phyloP scores from a whole-genome alignment of 768 basidiomycete genomes.

The Pleurotus salmoneostramineus region DNA sequence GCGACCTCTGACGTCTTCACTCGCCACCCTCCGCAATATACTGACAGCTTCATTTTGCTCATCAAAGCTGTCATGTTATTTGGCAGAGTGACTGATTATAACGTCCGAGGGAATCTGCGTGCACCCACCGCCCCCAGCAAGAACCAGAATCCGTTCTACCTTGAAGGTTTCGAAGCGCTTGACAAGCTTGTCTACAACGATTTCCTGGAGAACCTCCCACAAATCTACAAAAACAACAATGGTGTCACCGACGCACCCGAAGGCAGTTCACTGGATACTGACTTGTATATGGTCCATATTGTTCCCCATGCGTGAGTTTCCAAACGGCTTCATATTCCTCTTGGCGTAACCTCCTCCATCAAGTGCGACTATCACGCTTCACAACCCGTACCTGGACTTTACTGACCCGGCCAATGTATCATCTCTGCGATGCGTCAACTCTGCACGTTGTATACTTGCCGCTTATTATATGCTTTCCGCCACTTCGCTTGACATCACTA shows the following conservation, averaged over 20 bases:
- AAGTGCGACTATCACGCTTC: slow-evolving; percentile 85
- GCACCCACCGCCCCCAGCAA: slow-evolving; percentile 65
- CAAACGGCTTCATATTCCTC: slow-evolving; percentile 3
- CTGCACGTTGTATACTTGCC: slow-evolving; percentile 68
- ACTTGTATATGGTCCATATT: slow-evolving; percentile 84
- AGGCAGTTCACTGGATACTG: slow-evolving; percentile 66
- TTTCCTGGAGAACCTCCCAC: slow-evolving; percentile 71
- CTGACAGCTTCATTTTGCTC: slow-evolving; percentile 77
- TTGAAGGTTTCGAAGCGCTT: slow-evolving; percentile 64
- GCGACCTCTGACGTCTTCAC: slow-evolving; percentile 60
- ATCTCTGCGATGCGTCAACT: slow-evolving; percentile 68
- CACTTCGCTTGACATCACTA: slow-evolving; percentile 76
- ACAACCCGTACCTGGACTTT: slow-evolving; percentile 81
- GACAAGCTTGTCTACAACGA: slow-evolving; percentile 64
- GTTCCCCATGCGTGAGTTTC: slow-evolving; percentile 77
- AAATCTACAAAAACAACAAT: slow-evolving; percentile 56
- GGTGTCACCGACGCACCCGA: slow-evolving; percentile 59
- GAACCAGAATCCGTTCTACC: slow-evolving; percentile 66
- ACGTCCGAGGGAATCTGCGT: slow-evolving; percentile 70
- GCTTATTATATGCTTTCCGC: slow-evolving; percentile 78
- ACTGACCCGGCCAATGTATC: slow-evolving; percentile 61
- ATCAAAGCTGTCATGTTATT: slow-evolving; percentile 85
- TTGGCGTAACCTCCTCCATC: background rate
- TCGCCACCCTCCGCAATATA: slow-evolving; percentile 70
- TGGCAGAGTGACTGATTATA: slow-evolving; percentile 81